A percentile compares a stretch with the other conserved stretches of the same genome.
These are phyloP conservation scores for Alternaria tenuissima DNA, from an alignment of 2,329 filamentous ascomycete species.

Conservation along the genomic window DNA sequence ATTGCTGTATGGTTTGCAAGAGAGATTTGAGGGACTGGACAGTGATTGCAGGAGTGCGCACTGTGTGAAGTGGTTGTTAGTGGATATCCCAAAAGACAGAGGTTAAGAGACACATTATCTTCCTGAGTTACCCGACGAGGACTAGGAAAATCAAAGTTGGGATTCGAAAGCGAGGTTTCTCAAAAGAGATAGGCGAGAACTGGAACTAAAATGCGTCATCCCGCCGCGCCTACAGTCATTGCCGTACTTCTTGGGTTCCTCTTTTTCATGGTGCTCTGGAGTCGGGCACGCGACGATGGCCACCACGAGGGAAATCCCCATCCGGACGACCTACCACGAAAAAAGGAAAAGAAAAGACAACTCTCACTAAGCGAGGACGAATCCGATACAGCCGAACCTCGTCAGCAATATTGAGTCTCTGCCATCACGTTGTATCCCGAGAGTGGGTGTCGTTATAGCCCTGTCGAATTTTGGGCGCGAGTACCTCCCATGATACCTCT, in stretches of 20 bases:
- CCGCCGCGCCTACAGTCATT: constrained; percentile 44
- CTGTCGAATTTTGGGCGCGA: background rate
- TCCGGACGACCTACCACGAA: constrained; percentile 39
- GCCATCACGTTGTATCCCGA: background rate
- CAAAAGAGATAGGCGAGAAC: background rate
- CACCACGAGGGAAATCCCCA: constrained; percentile 51
- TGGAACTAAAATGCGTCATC: constrained; percentile 41
- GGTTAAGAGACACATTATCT: background rate
- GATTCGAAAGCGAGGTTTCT: background rate
- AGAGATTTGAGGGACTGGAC: background rate
- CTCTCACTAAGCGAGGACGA: background rate
- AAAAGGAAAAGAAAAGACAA: constrained; percentile 16
- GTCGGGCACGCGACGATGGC: constrained; percentile 33
- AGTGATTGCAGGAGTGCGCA: background rate
- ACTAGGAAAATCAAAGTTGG: background rate
- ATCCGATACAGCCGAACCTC: background rate
- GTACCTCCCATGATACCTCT: too few relatives aligned
- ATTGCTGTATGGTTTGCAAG: background rate
- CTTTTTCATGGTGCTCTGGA: constrained; percentile 37
- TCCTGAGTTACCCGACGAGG: background rate
- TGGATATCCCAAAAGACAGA: background rate
- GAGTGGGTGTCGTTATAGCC: background rate
- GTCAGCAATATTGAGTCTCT: background rate
- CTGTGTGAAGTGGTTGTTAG: background rate
- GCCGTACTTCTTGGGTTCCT: constrained; percentile 45